A percentile compares a stretch with the other conserved stretches of the same genome.
These are phyloP conservation scores for Penicillium angulare DNA, from an alignment of 495 filamentous ascomycete species.

Conservation along the genomic window DNA sequence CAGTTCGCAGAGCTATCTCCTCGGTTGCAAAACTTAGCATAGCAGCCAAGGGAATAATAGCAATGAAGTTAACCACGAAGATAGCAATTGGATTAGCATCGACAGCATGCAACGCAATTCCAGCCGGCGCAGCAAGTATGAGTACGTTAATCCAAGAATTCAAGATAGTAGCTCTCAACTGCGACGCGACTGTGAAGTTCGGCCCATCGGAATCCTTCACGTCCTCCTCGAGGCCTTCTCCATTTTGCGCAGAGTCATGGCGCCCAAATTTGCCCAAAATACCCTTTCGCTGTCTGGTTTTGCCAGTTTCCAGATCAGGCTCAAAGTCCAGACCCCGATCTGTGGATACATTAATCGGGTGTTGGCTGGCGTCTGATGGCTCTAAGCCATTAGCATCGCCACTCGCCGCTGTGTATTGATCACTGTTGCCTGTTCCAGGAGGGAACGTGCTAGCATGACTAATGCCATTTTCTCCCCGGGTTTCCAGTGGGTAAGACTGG, in stretches of 20 bases:
- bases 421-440: constrained; percentile 23
- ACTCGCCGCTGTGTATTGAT: constrained; percentile 7
- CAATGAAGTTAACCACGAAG: constrained; percentile 88
- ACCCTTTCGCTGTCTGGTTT: constrained; percentile 29
- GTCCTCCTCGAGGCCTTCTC: constrained; percentile 14
- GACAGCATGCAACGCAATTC: constrained; percentile 67
- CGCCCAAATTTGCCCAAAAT: constrained; percentile 19
- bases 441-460: constrained; percentile 32
- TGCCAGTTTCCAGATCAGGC: constrained; percentile 3
- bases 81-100: constrained; percentile 55
- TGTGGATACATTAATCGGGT: constrained; percentile 37
- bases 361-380: constrained; percentile 32
- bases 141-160: constrained; percentile 84
- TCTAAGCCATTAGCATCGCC: constrained; percentile 11
- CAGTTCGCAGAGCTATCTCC: constrained; percentile 55
- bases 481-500: constrained; percentile 35
- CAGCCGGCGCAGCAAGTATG: constrained; percentile 73
- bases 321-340: constrained; percentile 11
- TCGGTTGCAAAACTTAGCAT: constrained; percentile 58
- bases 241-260: neutral
- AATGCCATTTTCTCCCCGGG: too few species aligned
- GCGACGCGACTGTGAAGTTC: constrained; percentile 65
- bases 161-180: constrained; percentile 68
- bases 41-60: constrained; percentile 66
- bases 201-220: constrained; percentile 39